Evolutionary conservation across 331 rosid species (phyloP), one percentile per base, ranked within the genome.

Genomic region (Telfairia occidentalis): DNA sequence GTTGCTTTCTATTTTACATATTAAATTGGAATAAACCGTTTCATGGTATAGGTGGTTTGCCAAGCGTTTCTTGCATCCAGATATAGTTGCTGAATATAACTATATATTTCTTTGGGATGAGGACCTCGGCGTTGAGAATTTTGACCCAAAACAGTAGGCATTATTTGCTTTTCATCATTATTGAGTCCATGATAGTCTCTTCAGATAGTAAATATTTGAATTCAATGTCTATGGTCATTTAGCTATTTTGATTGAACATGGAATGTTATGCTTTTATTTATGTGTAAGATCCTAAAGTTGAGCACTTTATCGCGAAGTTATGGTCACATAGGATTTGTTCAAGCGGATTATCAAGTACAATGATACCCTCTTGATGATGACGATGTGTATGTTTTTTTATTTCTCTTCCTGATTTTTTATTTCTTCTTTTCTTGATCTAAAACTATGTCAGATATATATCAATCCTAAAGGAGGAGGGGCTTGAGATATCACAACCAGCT

Each of bases 401-500:
- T 18, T 50, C 19, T 46, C 52, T 50, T 50, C 57, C 57, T 16
- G 1, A 50, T 50, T 16, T 5, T 23, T 2, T 7, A 16, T 67
- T 1, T 67, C 35, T 67, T 69, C 3, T 43, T n/a, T 19, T 46
- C 37, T 30, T 40, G 16, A 30, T 26, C 19, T 35, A 7, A 54
- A 40, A 23, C 61, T 80, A 18, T 57, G 54, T 54, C 78, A 94
- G 98, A 83, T 94, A 94, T 82, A 35, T 94, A 78, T 86, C 92
- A 19, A 84, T 94, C 77, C 80, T 91, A 64, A 61, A 82, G 81
- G 91, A 87, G 72, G 98, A 94, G 85, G 96, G 87, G 73, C 96
- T 94, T 34, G 95, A 91, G 85, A 91, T 94, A 82, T 94, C 98
- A 76, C 98, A 94, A 86, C 98, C 98, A 42, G 98, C 92, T 18